phyloP scores from a whole-genome alignment of 2,329 filamentous ascomycete species.

The Paecilomyces sp. region DNA sequence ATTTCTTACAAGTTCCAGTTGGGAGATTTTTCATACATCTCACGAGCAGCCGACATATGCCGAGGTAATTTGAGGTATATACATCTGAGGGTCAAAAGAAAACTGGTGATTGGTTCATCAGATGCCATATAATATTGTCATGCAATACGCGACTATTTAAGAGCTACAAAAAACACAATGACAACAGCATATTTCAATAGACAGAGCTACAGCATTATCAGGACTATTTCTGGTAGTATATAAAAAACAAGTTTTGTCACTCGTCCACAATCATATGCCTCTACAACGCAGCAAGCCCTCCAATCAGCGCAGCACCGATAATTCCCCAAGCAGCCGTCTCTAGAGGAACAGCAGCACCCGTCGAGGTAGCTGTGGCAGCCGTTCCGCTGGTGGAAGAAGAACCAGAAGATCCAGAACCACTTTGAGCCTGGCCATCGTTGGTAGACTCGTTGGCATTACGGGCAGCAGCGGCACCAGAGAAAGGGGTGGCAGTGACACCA shows the following conservation, averaged over 20 bases:
- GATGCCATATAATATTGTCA: not conserved
- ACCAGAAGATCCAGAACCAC: constrained; percentile 8
- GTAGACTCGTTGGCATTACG: constrained; percentile 41
- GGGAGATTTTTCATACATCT: too few species aligned
- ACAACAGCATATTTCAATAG: too few species aligned
- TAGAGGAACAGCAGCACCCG: constrained; percentile 20
- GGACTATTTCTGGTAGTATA: too few species aligned
- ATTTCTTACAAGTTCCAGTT: not conserved
- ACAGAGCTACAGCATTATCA: not conserved
- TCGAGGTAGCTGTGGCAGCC: constrained; percentile 14
- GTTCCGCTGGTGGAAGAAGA: constrained; percentile 3
- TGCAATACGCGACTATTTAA: too few species aligned
- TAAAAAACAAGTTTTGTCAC: too few species aligned
- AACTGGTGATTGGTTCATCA: not conserved
- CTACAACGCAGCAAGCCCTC: constrained; percentile 25
- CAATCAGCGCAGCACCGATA: constrained; percentile 25
- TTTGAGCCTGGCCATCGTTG: constrained; percentile 23
- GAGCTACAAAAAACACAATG: too few species aligned
- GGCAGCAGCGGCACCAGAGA: constrained; percentile 28
- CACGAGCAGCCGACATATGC: too few species aligned
- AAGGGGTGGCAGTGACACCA: constrained; percentile 43
- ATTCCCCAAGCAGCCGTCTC: constrained; percentile 31
- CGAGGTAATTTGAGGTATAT: too few species aligned
- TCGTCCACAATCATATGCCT: not conserved
- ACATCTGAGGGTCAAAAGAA: too few species aligned